These are phyloP conservation scores for Plasmopara halstedii DNA, from an alignment of 352 stramenopile species.

Conservation along the genomic window DNA sequence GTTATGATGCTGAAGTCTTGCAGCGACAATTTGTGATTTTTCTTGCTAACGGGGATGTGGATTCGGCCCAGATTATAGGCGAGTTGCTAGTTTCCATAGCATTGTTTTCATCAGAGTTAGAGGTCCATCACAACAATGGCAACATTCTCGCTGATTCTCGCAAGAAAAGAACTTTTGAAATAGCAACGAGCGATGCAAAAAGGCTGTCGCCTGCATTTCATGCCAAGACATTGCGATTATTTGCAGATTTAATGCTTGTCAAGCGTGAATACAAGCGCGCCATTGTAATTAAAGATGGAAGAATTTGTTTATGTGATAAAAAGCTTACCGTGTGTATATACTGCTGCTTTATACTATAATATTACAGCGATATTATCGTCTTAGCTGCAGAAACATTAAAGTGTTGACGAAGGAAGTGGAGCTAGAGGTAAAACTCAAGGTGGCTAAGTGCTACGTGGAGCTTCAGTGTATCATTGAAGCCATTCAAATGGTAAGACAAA, in stretches of 20 bases:
- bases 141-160: conserved; percentile 10
- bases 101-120: conserved; percentile 16
- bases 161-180: neutral
- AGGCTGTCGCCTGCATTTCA: conserved; percentile 37
- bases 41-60: conserved; percentile 31
- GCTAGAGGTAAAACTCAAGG: conserved; percentile 38
- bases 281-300: conserved; percentile 33
- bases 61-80: conserved; percentile 59
- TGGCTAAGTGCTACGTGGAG: conserved; percentile 63
- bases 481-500: conserved; percentile 41
- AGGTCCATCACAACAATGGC: conserved; percentile 1
- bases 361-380: conserved; percentile 24
- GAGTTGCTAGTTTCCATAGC: conserved; percentile 52
- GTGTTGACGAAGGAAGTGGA: conserved; percentile 19
- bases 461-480: conserved; percentile 49
- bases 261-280: conserved; percentile 67
- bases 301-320: neutral
- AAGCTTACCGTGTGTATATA: neutral
- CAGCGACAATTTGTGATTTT: conserved; percentile 56
- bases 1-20: conserved; percentile 42
- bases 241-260: conserved; percentile 57
- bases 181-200: neutral
- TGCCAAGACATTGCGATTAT: conserved; percentile 42
- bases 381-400: conserved; percentile 19
- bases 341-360: no score